These are phyloP conservation scores for Yarrowia deformans DNA, from an alignment of 805 yeast genomes.

Conservation along the genomic window DNA sequence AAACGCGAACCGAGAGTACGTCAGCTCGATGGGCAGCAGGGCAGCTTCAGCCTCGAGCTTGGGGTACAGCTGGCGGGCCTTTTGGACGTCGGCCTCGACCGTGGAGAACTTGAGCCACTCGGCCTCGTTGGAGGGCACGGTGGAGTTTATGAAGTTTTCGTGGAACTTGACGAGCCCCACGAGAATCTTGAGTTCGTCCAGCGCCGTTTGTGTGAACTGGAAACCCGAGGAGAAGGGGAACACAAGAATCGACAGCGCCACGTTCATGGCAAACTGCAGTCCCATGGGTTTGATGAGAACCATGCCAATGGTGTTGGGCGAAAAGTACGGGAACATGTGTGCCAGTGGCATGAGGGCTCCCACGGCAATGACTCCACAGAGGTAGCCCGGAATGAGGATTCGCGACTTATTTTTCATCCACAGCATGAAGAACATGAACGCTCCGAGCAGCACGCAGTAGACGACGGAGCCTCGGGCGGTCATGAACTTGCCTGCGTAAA, in stretches of 20 bases:
- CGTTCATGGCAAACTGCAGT: conserved; percentile 26
- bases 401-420: conserved; percentile 37
- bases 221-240: conserved; percentile 25
- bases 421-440: conserved; percentile 34
- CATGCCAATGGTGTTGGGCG: conserved; percentile 5
- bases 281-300: conserved; percentile 25
- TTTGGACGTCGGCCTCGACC: conserved; percentile 15
- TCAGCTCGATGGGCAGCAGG: conserved; percentile 42
- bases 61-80: conserved; percentile 37
- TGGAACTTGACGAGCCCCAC: conserved; percentile 17
- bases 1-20: conserved; percentile 22
- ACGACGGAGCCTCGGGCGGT: conserved; percentile 20
- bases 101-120: conserved; percentile 27
- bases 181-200: neutral
- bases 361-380: conserved; percentile 36
- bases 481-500: conserved; percentile 8
- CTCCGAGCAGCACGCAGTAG: conserved; percentile 17
- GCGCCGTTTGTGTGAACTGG: conserved; percentile 14
- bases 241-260: neutral
- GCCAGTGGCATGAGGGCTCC: conserved; percentile 16
- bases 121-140: conserved; percentile 21
- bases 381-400: conserved; percentile 33
- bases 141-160: conserved; percentile 10
- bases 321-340: conserved; percentile 16
- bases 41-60: conserved; percentile 44